Evolutionary conservation across 306 rosid genomes (phyloP), one percentile per base, ranked within the genome.

Genomic region (Gastrolobium bilobum): DNA sequence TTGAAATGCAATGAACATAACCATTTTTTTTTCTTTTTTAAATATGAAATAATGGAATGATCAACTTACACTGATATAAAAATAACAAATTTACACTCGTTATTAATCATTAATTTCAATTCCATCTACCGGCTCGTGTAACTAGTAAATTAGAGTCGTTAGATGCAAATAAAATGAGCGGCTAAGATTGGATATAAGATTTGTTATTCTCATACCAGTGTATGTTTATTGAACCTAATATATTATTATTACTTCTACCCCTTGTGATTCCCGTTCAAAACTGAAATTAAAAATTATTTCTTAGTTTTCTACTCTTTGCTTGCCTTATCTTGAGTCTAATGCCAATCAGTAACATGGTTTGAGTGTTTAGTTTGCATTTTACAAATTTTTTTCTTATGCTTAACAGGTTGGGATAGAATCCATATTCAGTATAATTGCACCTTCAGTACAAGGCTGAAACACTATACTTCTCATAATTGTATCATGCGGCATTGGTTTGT

Each of bases 331-430:
- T 2, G 43, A 50, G 30, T 77, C 46, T 43, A 31, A 8, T 31
- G 10, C 62, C 42, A 75, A 38, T 15, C n/a, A 8, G 5, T 33
- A 33, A 61, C 34, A 44, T 43, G 29, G 65, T 63, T 76, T 53
- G 35, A 13, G 29, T 9, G 15, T 29, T 52, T 4, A 48, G 61
- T 10, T 48, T 62, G 10, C 29, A 37, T 7, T 13, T 57, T 70
- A 31, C 53, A 6, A 14, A 34, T 9, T 50, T 3, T 15, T 5
- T 39, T n/a, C 64, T 50, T 52, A 4, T 60, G 54, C 6, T 46
- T 79, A 10, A 38, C 85, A 82, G 89, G 85, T 77, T 77, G 87
- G 83, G 83, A 38, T 75, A 75, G 75, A 80, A 62, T 62, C 72
- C 71, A 43, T 30, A 60, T 74, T 78, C 39, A 83, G 80, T 50